Percentiles rank a stretch among this genome's conserved stretches.
Evolutionary conservation across 257 asterid genomes (phyloP).

Genomic region (Oldenlandia corymbosa): DNA sequence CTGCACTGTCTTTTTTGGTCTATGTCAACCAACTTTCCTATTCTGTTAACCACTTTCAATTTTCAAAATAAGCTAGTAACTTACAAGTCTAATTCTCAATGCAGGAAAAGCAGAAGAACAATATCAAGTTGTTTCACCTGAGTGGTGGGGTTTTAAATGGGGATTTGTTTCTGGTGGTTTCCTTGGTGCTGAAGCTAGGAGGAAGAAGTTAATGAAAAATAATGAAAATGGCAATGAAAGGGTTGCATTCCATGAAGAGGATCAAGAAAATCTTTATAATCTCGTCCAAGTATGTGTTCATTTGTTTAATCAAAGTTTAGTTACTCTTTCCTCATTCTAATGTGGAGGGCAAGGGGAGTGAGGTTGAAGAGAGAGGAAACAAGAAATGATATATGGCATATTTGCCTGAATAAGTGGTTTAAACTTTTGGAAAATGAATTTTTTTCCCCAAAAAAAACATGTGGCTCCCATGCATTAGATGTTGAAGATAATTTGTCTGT

Average conservation of each 20-base stretch:
- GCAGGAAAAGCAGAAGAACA: slow-evolving; percentile 27
- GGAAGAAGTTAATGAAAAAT: slow-evolving; percentile 37
- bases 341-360: neutral
- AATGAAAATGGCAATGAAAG: slow-evolving; percentile 35
- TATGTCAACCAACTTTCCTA: neutral
- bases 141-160: slow-evolving; percentile 86
- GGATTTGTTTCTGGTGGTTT: slow-evolving; percentile 85
- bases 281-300: slow-evolving; percentile 60
- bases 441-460: no score
- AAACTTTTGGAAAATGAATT: no score
- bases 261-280: slow-evolving; percentile 92
- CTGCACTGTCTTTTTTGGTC: neutral
- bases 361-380: no score
- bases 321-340: neutral
- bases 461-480: no score
- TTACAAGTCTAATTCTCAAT: neutral
- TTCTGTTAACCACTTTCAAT: neutral
- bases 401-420: no score
- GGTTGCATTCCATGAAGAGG: slow-evolving; percentile 67
- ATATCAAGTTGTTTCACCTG: slow-evolving; percentile 49
- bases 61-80: neutral
- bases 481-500: no score
- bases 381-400: no score
- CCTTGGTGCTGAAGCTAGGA: slow-evolving; percentile 76
- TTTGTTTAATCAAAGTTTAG: neutral